Conservation (phyloP, 768 basidiomycete genomes). For the Mycena rosella region DNA sequence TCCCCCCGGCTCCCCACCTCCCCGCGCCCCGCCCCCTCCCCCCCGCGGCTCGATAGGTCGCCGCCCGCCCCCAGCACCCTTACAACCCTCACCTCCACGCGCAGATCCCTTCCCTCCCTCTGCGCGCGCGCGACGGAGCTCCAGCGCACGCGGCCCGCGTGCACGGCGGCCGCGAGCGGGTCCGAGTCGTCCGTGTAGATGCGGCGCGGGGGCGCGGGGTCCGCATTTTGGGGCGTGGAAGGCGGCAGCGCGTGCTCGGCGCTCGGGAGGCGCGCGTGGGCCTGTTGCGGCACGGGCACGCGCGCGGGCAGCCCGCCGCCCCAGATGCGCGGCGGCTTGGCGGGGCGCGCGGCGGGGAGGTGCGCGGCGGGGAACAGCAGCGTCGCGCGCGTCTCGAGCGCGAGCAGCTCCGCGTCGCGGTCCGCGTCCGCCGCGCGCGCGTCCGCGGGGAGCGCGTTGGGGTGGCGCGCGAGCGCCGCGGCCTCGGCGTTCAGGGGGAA, state of each 20-base stretch:
- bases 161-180: conserved; percentile 61
- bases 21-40: background rate
- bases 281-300: conserved; percentile 16
- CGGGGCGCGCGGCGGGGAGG: background rate
- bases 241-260: background rate
- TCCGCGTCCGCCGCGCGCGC: background rate
- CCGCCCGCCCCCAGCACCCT: conserved; percentile 43
- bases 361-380: conserved; percentile 57
- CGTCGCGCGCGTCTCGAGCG: conserved; percentile 44
- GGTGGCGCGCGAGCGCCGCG: background rate
- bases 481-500: conserved; percentile 3
- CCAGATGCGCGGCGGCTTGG: conserved; percentile 10
- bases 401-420: conserved; percentile 10
- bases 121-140: conserved; percentile 53
- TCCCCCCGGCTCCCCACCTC: background rate
- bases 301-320: conserved; percentile 63
- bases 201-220: conserved; percentile 53
- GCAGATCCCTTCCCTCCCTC: conserved; percentile 50
- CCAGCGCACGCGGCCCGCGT: conserved; percentile 61
- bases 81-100: conserved; percentile 56
- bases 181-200: conserved; percentile 70
- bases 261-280: background rate
- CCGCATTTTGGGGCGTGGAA: background rate
- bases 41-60: background rate
- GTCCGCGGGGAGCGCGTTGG: background rate